A percentile compares a stretch with the other conserved stretches of the same genome.
phyloP scores from a whole-genome alignment of 75 land plant genomes.

The Chamaecyparis obtusa region DNA sequence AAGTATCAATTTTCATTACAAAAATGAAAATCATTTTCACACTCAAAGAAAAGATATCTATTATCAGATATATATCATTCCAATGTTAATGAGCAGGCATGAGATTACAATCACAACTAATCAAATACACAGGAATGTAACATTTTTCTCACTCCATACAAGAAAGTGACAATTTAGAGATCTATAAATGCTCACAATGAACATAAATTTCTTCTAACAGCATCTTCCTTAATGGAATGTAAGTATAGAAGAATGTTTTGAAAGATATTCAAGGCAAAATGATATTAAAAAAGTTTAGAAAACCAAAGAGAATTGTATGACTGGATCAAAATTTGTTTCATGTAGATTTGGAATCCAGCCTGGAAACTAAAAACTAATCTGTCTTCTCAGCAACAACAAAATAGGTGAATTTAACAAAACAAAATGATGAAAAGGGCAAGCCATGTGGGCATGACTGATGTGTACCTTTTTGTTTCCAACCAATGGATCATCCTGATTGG shows the following conservation, averaged over 20 bases:
- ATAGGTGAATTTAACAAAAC: background rate
- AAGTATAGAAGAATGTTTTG: background rate
- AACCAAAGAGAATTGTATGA: background rate
- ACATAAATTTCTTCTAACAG: background rate
- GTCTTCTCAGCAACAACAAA: background rate
- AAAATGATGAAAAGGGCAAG: background rate
- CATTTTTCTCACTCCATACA: too few relatives aligned
- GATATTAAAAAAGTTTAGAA: background rate
- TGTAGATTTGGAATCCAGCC: background rate
- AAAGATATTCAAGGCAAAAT: background rate
- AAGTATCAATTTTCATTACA: background rate
- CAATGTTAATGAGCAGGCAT: too few relatives aligned
- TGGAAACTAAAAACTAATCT: background rate
- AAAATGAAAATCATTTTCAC: too few relatives aligned
- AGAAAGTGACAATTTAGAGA: background rate
- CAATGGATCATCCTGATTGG: conserved; percentile 3
- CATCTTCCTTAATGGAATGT: background rate
- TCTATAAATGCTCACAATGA: background rate
- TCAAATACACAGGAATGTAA: background rate
- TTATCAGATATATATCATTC: too few relatives aligned
- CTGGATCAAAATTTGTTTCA: background rate
- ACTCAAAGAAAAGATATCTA: too few relatives aligned
- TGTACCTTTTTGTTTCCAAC: conserved; percentile 5
- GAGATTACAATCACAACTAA: background rate
- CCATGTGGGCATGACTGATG: background rate